Conservation (phyloP, 2,329 filamentous ascomycete species). For the Aciculosporium take region DNA sequence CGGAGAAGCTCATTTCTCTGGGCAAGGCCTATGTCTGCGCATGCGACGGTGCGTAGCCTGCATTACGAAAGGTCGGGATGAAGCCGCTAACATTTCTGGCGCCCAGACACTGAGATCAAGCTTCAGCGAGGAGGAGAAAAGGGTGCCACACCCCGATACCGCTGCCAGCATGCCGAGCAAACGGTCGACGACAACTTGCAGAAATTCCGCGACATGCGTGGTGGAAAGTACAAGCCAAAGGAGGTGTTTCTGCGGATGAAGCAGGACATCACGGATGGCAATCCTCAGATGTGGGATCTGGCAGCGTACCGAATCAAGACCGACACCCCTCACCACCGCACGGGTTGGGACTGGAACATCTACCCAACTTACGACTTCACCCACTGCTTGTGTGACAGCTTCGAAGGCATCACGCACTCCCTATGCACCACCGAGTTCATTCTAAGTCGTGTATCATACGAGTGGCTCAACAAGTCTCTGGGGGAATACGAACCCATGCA, state of each 20-base stretch:
- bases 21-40: slow-evolving; percentile 70
- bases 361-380: slow-evolving; percentile 93
- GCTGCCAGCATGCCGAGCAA: slow-evolving; percentile 67
- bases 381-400: slow-evolving; percentile 81
- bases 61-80: not conserved
- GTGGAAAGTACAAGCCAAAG: slow-evolving; percentile 76
- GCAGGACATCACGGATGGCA: slow-evolving; percentile 68
- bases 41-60: slow-evolving; percentile 49
- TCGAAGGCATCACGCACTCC: slow-evolving; percentile 83
- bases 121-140: slow-evolving; percentile 69
- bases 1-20: slow-evolving; percentile 61
- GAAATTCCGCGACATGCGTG: slow-evolving; percentile 81
- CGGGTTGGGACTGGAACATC: slow-evolving; percentile 74
- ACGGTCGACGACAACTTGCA: slow-evolving; percentile 59
- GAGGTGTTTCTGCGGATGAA: slow-evolving; percentile 88
- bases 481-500: slow-evolving; percentile 89
- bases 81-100: not conserved
- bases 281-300: slow-evolving; percentile 94
- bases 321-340: slow-evolving; percentile 57
- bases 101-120: slow-evolving; percentile 60
- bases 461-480: slow-evolving; percentile 72
- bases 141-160: slow-evolving; percentile 54
- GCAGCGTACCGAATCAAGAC: slow-evolving; percentile 78
- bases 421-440: slow-evolving; percentile 91
- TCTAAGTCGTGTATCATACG: slow-evolving; percentile 71